Base-by-base conservation (phyloP, 345 rosid genomes). In the Eucalyptus regnans region DNA sequence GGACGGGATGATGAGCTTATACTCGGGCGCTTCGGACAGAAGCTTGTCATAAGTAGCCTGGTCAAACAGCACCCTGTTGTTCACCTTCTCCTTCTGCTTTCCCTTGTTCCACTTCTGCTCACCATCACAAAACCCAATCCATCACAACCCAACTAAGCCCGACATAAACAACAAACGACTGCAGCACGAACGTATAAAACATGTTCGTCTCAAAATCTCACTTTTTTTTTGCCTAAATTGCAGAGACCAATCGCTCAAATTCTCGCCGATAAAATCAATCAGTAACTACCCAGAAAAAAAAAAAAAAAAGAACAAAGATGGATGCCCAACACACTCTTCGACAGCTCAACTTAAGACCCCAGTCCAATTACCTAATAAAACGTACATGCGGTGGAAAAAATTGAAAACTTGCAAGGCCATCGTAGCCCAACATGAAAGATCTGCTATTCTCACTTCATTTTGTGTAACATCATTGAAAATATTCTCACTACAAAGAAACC, bases 51-150 rank as follows among this genome's bases (percentile, higher is more conserved):
- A 91, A 13, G 93, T 92, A 14, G 88, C 93, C 88, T 93, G 95
- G 87, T 94, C 95, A 46, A 94, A 94, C 91, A 94, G 88, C 22
- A 91, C 94, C 95, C 92, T 91, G 90, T 93, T 92, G 91, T 94
- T 94, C 91, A 93, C 94, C 92, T 93, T 94, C 90, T 93, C 95
- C 93, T 94, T 93, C 90, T 92, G 94, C 90, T 94, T 93, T 64
- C 94, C 93, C 90, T 91, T 62, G 68, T 93, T 93, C 95, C 93
- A 93, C 88, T 94, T 94, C 93, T 93, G 90, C 86, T 52, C 89
- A 52, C 86, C 89, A 79, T 88, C 66, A 87, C 27, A 62, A 43
- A 54, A 29, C 7, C 33, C 43, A 8, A 49, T 43, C 43, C 46
- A 22, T 64, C 37, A n/a, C 20, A 14, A 64, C 41, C 41, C 20